Base-by-base conservation (phyloP, 2,329 filamentous ascomycete species). In the Aspergillus spinulosporus region DNA sequence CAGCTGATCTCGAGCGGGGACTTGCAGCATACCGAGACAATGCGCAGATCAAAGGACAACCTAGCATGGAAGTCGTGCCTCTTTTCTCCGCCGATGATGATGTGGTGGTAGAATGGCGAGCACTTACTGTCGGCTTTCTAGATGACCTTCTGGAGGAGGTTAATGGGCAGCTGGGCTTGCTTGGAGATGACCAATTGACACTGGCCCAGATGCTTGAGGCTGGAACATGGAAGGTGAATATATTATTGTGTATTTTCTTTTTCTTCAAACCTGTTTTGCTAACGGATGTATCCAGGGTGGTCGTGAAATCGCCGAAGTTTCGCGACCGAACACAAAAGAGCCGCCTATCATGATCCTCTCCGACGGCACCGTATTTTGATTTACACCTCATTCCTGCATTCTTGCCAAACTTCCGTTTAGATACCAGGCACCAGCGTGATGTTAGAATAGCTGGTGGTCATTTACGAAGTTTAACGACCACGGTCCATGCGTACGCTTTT, bases 271-370 rank as follows among this genome's bases (percentile, higher is more conserved):
- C 21, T 21, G 21, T 21, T 21, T 21, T 21, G 21, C 31, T 68
- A 68, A 70, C 60, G 50, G 53, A 57, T 84, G 21, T 21, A 60
- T 49, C 12, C 62, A 85, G 92, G 93, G 93, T 66, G 94, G 94
- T 58, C 87, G 94, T 69, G 94, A 97, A 77, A 89, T 97, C 71
- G 94, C 94, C 61, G 93, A 97, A 77, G 91, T 97, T 62, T 93
- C 91, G 65, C 84, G 94, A 64, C 94, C 94, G 26, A 97, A 97
- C 68, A 97, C 94, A 51, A 96, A 94, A 77, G 91, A 96, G 72
- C 91, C 93, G 32, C 94, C 94, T 3, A 97, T 99, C 69, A 87
- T 97, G 77, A 97, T 97, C 66, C 84, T 96, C 64, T 96, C 91
- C 62, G 94, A 99, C 72, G 94, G 94, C 60, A 97, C 94, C 26